These are phyloP conservation scores for Peronospora destructor DNA, from an alignment of 352 stramenopile genomes.

Conservation along the genomic window DNA sequence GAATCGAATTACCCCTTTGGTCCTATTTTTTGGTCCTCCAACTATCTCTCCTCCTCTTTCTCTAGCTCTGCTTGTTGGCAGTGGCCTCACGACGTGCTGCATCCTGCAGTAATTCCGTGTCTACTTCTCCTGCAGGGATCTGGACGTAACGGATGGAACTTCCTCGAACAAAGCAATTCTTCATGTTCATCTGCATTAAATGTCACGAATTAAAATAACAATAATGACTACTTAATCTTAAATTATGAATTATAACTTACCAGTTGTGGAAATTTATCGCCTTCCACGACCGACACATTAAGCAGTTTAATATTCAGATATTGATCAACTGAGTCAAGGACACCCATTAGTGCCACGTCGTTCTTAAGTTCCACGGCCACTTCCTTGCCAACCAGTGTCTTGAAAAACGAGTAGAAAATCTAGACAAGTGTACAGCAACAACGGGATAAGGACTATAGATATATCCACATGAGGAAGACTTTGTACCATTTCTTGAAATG, in stretches of 20 bases:
- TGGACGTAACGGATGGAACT: slow-evolving; percentile 98
- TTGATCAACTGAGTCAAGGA: slow-evolving; percentile 94
- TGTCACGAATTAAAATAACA: neutral
- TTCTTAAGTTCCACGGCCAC: slow-evolving; percentile 99
- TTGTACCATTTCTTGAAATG: no score
- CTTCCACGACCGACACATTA: slow-evolving; percentile 93
- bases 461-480: no score
- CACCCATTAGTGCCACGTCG: slow-evolving; percentile 94
- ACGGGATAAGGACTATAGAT: no score
- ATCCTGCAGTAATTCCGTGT: slow-evolving; percentile 93
- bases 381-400: slow-evolving; percentile 96
- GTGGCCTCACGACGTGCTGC: slow-evolving; percentile 60
- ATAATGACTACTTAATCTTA: neutral
- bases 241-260: slow-evolving; percentile 24
- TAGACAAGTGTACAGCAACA: slow-evolving; percentile 19
- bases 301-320: slow-evolving; percentile 99
- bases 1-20: slow-evolving; percentile 15
- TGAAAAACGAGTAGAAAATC: slow-evolving; percentile 99
- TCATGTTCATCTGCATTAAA: slow-evolving; percentile 84
- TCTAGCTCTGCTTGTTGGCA: slow-evolving; percentile 64
- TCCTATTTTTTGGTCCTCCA: slow-evolving; percentile 22
- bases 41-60: slow-evolving; percentile 2
- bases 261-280: slow-evolving; percentile 95
- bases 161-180: slow-evolving; percentile 98
- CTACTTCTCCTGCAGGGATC: slow-evolving; percentile 93